Percentiles rank a stretch among this genome's conserved stretches.
Evolutionary conservation across 257 asterid species (phyloP).

Genomic region (Solanum paucissectum): DNA sequence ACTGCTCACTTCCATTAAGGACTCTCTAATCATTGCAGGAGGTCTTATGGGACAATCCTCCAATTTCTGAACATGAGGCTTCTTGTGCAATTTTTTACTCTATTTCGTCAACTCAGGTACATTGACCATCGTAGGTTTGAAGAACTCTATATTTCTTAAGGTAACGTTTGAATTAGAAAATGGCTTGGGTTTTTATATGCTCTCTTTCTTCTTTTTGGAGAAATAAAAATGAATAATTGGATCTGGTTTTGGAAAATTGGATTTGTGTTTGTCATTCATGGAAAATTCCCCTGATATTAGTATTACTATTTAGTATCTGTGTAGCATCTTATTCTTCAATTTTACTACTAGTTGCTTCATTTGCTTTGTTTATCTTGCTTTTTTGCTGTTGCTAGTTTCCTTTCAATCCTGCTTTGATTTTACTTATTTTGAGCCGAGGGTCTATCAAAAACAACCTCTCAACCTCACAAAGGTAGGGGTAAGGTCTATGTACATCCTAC

Average conservation of each 20-base stretch:
- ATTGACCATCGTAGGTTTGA: background rate
- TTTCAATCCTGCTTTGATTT: background rate
- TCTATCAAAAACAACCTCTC: background rate
- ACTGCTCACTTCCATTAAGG: background rate
- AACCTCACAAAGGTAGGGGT: background rate
- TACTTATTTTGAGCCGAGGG: background rate
- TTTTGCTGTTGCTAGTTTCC: background rate
- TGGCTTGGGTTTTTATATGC: background rate
- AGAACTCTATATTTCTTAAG: background rate
- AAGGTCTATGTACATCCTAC: background rate
- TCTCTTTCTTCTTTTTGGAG: background rate
- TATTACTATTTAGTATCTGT: background rate
- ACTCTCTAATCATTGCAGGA: conserved; percentile 39
- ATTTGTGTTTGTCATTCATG: background rate
- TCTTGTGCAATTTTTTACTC: conserved; percentile 91
- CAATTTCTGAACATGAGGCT: conserved; percentile 76
- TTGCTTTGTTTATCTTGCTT: background rate
- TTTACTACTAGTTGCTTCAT: background rate
- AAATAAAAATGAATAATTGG: background rate
- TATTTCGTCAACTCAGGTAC: conserved; percentile 93
- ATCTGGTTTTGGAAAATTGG: background rate
- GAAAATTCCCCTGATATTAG: background rate
- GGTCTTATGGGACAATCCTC: conserved; percentile 94
- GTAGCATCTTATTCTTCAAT: background rate
- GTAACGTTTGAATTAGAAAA: background rate